phyloP scores from a whole-genome alignment of 106 monocot genomes.

The Phalaenopsis equestris region DNA sequence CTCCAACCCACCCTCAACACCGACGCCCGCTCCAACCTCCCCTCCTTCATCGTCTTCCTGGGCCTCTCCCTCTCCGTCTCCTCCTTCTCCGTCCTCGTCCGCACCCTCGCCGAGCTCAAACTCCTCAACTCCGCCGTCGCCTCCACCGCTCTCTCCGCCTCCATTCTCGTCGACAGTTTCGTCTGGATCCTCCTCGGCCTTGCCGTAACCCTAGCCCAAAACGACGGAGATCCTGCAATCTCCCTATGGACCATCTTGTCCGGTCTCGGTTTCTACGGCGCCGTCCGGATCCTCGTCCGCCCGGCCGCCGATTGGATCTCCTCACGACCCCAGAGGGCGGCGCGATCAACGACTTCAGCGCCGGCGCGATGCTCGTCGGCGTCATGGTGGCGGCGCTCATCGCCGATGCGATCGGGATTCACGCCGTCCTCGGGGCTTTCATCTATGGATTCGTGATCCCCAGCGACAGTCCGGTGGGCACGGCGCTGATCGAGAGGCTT shows the following conservation, averaged over 20 bases:
- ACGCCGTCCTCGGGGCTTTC: slow-evolving; percentile 58
- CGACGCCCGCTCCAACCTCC: not conserved
- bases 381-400: slow-evolving; percentile 36
- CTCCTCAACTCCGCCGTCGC: slow-evolving; percentile 25
- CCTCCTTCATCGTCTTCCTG: slow-evolving; percentile 24
- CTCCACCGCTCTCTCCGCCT: slow-evolving; percentile 20
- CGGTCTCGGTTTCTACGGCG: slow-evolving; percentile 16
- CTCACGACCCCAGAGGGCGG: slow-evolving; percentile 40
- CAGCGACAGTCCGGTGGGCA: slow-evolving; percentile 29
- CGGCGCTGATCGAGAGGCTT: slow-evolving; percentile 45
- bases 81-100: slow-evolving; percentile 35
- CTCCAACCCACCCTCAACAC: slow-evolving; percentile 2
- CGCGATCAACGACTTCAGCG: slow-evolving; percentile 27
- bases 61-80: slow-evolving; percentile 25
- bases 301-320: slow-evolving; percentile 30
- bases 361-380: slow-evolving; percentile 23
- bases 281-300: slow-evolving; percentile 5
- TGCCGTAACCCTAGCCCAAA: slow-evolving; percentile 25
- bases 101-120: slow-evolving; percentile 34
- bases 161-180: slow-evolving; percentile 27
- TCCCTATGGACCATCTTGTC: slow-evolving; percentile 16
- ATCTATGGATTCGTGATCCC: slow-evolving; percentile 52
- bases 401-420: slow-evolving; percentile 52
- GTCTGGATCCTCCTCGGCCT: slow-evolving; percentile 43
- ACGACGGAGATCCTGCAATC: not conserved